phyloP scores from a whole-genome alignment of 2,329 filamentous ascomycete genomes.

The Xylariaceae sp. region DNA sequence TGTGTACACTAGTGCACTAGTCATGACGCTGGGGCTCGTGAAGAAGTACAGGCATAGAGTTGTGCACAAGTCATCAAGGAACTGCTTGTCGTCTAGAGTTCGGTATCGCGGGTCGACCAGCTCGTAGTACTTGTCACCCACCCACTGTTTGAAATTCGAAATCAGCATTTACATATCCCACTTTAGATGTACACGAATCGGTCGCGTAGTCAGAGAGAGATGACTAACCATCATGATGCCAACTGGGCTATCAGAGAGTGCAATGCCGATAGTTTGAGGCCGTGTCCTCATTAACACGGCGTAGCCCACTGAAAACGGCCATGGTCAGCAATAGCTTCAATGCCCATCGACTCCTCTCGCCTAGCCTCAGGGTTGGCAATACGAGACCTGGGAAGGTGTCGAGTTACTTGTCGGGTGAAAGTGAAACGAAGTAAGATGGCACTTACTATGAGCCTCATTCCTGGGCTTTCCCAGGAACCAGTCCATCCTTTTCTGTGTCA shows the following conservation, averaged over 20 bases:
- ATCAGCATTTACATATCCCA: too few relatives aligned
- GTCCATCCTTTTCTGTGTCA: slow-evolving; percentile 23
- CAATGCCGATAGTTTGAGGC: slow-evolving; percentile 34
- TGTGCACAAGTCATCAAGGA: slow-evolving; percentile 11
- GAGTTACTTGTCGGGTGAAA: too few relatives aligned
- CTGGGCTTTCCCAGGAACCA: slow-evolving; percentile 13
- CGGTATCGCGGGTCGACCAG: slow-evolving; percentile 7
- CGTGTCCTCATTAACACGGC: slow-evolving; percentile 33
- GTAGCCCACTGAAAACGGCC: too few relatives aligned
- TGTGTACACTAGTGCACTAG: slow-evolving; percentile 11
- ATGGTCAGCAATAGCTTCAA: too few relatives aligned
- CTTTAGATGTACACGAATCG: too few relatives aligned
- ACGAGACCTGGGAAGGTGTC: too few relatives aligned
- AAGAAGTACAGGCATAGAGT: slow-evolving; percentile 18
- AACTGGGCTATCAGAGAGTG: slow-evolving; percentile 33
- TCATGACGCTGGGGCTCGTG: slow-evolving; percentile 14
- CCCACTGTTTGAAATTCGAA: too few relatives aligned
- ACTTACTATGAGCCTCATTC: slow-evolving; percentile 28
- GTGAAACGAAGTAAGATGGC: too few relatives aligned
- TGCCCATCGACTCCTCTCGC: too few relatives aligned
- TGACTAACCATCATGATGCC: slow-evolving; percentile 34
- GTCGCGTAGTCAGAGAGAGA: too few relatives aligned
- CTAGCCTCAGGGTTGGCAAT: too few relatives aligned
- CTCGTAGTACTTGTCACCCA: slow-evolving; percentile 31
- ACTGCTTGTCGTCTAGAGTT: slow-evolving; percentile 7